A percentile compares a stretch with the other conserved stretches of the same genome.
phyloP scores from a whole-genome alignment of 208 protist genomes.

The Trypanosomatidae sp. region DNA sequence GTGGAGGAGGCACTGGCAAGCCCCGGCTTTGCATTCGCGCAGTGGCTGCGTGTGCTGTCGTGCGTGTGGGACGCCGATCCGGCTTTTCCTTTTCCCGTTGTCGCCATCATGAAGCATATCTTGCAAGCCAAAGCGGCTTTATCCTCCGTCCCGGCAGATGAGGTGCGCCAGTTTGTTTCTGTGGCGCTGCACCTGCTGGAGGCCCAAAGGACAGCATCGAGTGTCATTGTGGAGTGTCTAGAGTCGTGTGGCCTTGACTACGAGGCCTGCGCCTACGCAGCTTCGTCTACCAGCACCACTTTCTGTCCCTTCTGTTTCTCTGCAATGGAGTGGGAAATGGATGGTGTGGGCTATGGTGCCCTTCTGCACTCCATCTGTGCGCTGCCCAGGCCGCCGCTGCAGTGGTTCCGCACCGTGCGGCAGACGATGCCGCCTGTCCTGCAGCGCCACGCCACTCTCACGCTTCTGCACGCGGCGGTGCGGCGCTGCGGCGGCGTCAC shows the following conservation, averaged over 20 bases:
- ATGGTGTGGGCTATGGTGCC: slow-evolving; percentile 12
- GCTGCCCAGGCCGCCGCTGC: slow-evolving; percentile 14
- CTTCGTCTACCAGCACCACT: background rate
- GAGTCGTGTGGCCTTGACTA: slow-evolving; percentile 14
- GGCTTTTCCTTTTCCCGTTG: no score
- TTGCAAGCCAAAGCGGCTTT: no score
- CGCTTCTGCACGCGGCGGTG: slow-evolving; percentile 11
- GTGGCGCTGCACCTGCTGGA: slow-evolving; percentile 9
- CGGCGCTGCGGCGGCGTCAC: slow-evolving; percentile 3
- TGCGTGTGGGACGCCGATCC: no score
- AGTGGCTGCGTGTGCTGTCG: no score
- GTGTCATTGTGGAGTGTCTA: slow-evolving; percentile 2
- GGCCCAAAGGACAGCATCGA: background rate
- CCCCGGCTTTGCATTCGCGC: no score
- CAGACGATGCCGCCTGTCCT: slow-evolving; percentile 17
- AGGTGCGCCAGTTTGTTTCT: slow-evolving; percentile 6
- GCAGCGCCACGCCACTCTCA: slow-evolving; percentile 20
- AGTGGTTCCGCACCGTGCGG: slow-evolving; percentile 2
- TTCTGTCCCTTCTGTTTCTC: no score
- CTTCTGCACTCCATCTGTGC: slow-evolving; percentile 19
- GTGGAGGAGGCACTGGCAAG: background rate
- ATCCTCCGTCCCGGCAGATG: slow-evolving; percentile 8
- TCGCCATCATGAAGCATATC: no score
- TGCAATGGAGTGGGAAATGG: no score
- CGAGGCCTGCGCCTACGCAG: slow-evolving; percentile 25